Base-by-base conservation (phyloP, 1,284 basidiomycete species). In the Naganishia albida region DNA sequence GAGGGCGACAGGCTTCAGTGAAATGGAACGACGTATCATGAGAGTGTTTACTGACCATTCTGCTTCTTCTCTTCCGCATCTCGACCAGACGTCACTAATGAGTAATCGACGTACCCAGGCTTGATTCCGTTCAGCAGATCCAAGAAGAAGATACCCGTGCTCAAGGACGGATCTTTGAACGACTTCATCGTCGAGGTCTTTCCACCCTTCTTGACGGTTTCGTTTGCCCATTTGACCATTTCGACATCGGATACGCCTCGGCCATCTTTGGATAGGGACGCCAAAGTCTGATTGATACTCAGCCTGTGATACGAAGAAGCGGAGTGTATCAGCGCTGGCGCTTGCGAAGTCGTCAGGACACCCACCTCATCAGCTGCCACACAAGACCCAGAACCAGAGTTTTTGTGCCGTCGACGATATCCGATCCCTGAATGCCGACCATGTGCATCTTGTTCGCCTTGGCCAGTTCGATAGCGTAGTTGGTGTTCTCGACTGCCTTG, bases 401-500 rank as follows among this genome's bases (percentile, higher is more conserved):
- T 79, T 87, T 89, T 56, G 84, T 85, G 26, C 89, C 93, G 74
- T 99, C 95, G 62, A 95, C 92, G 72, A 99, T 96, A 79, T 98
- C 95, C 2, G 93, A 87, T 12, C 95, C 95, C 78, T 99, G 96
- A 71, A 99, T 97, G 25, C 94, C 94, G 64, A 99, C 93, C 68
- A 99, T 83, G 77, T 92, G 92, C 91, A 99, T 92, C 54, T 89
- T 87, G 76, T 91, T 93, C 75, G 90, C 87, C 78, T 89, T 92
- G 18, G 87, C 94, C 18, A 99, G 86, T 60, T 99, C 95, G 59
- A 98, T 89, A 4, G 83, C 87, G 73, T 99, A 99, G 78, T 99
- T 99, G 62, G 92, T 97, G 80, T 99, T 99, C 81, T 99, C 96
- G 40, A 99, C 93, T 50, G 88, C 88, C 83, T 99, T 99, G 85